Evolutionary conservation across 2,329 filamentous ascomycete genomes (phyloP), one percentile per base, ranked within the genome.

Genomic region (Achaetomium macrosporum): DNA sequence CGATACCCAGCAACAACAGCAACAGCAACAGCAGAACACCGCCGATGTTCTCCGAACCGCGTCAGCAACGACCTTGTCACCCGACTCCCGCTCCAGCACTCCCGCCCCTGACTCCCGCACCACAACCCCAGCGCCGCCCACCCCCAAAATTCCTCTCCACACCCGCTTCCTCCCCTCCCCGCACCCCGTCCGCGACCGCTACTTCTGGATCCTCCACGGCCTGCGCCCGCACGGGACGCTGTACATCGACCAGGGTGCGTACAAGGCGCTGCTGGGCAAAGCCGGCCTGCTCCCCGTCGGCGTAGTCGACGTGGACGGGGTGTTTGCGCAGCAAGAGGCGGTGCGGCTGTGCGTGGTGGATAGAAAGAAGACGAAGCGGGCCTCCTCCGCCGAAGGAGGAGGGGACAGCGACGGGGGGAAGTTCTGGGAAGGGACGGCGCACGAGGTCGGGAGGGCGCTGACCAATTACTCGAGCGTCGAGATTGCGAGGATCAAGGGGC

Each of bases 161-260:
- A 99, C 93, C 3, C 85, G 93, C 53, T 99, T 99, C 76, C 77
- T 96, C 12, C 90, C 91, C 0, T 90, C 90, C 10, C 75, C 80
- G 0, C 83, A 88, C 25, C 91, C 92, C 1, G 93, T 97, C 55
- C 84, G 90, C 52, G 93, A 96, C 68, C 86, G 92, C 57, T 90
- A 93, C 66, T 97, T 99, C 77, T 99, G 93, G 93, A 84, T 99
- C 45, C 78, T 97, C 0, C 90, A 99, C 70, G 93, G 92, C 10
- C 82, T 96, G 11, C 84, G 85, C 20, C 90, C 93, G 0, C 91
- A 95, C 64, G 93, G 93, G 13, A 95, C 87, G 2, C 68, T 99
- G 25, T 97, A 89, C 72, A 95, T 99, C 62, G 93, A 99, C 73
- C 74, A 82, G n/a, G 93, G 93, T 40, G 92, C 92, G 3, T 84